Percentiles rank a stretch among this genome's conserved stretches.
Evolutionary conservation across 148 eudicot genomes (phyloP).

Genomic region (Fagopyrum homotropicum): DNA sequence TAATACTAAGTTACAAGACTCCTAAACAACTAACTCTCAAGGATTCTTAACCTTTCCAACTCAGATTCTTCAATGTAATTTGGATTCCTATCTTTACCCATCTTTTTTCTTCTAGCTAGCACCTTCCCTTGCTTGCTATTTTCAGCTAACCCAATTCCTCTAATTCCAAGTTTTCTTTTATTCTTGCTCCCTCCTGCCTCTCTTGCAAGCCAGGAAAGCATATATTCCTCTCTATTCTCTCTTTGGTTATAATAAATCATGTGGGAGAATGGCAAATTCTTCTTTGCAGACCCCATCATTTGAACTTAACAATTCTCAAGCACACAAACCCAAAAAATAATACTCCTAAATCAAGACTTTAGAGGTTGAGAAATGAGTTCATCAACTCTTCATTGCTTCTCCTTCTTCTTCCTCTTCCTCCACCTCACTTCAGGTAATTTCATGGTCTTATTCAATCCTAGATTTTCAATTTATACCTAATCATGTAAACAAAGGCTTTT

Average conservation of each 20-base stretch:
- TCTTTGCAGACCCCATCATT: slow-evolving; percentile 18
- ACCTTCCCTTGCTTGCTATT: slow-evolving; percentile 53
- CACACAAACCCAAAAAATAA: slow-evolving; percentile 22
- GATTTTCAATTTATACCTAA: neutral
- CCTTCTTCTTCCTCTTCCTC: slow-evolving; percentile 40
- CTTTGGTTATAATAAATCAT: slow-evolving; percentile 27
- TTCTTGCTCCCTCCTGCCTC: slow-evolving; percentile 48
- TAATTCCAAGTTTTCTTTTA: slow-evolving; percentile 73
- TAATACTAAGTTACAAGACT: neutral
- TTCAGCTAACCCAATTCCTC: slow-evolving; percentile 64
- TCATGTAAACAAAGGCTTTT: neutral
- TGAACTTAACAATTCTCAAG: slow-evolving; percentile 1
- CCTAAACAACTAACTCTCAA: neutral
- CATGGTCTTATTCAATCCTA: neutral
- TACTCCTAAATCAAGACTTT: slow-evolving; percentile 17
- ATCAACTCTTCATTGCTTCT: slow-evolving; percentile 22
- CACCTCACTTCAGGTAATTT: slow-evolving; percentile 51
- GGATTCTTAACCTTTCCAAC: slow-evolving; percentile 6
- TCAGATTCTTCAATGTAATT: slow-evolving; percentile 2
- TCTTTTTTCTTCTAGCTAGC: slow-evolving; percentile 23
- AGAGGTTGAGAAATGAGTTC: slow-evolving; percentile 32
- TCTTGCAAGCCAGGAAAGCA: slow-evolving; percentile 69
- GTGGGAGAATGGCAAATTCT: slow-evolving; percentile 26
- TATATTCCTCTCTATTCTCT: slow-evolving; percentile 47
- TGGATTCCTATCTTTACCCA: slow-evolving; percentile 4